Percentiles rank a stretch among this genome's conserved stretches.
Conservation (phyloP, 176 grass and related monocot species). For the Calamus simplicifolius region DNA sequence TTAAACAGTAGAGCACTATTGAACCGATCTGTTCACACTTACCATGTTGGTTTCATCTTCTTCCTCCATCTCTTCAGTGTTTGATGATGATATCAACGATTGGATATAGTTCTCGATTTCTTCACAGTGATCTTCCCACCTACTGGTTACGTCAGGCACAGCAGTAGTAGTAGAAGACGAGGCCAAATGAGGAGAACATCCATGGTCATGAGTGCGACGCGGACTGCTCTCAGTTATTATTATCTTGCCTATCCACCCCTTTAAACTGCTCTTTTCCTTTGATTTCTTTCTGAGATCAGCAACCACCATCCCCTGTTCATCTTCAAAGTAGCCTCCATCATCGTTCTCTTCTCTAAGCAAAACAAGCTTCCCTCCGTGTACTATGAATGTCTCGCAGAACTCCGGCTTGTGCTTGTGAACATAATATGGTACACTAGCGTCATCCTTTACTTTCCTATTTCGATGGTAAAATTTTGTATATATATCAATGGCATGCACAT, state of each 20-base stretch:
- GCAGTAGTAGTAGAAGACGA: too few relatives aligned
- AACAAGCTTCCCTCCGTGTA: background rate
- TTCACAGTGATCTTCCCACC: background rate
- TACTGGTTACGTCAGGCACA: background rate
- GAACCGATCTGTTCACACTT: background rate
- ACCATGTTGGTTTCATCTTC: background rate
- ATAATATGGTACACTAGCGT: background rate
- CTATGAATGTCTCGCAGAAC: background rate
- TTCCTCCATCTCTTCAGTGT: background rate
- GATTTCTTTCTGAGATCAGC: too few relatives aligned
- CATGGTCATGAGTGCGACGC: background rate
- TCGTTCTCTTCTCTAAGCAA: background rate
- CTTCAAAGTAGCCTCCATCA: background rate
- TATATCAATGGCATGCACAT: too few relatives aligned
- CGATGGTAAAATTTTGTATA: background rate
- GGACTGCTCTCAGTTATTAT: too few relatives aligned
- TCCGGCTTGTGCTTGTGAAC: constrained; percentile 4
- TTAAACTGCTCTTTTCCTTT: background rate
- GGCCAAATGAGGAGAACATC: background rate
- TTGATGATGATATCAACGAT: background rate
- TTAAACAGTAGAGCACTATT: too few relatives aligned
- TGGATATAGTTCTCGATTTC: constrained; percentile 12
- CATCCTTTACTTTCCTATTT: constrained; percentile 4
- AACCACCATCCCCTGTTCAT: too few relatives aligned
- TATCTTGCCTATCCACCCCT: background rate